Conservation (phyloP, 352 stramenopile species). For the Pythium aphanidermatum region DNA sequence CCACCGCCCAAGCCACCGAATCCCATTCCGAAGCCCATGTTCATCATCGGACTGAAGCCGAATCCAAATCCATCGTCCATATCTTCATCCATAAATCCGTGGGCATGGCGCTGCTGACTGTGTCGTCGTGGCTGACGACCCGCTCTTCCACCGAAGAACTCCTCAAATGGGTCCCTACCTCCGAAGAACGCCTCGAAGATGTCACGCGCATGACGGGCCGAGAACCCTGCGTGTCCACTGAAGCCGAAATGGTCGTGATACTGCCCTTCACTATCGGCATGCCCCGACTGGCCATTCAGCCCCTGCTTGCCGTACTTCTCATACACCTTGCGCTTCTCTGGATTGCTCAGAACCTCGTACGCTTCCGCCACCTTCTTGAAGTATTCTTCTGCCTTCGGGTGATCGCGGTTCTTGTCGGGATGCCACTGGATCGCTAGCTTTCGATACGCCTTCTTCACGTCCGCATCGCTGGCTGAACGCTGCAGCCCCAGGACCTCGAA, state of each 20-base stretch:
- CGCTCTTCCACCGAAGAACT: conserved; percentile 33
- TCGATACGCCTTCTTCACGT: conserved; percentile 65
- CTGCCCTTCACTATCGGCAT: neutral
- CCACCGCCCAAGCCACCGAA: conserved; percentile 11
- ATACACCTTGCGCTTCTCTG: conserved; percentile 49
- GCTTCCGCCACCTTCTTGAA: conserved; percentile 89
- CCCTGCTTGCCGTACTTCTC: conserved; percentile 39
- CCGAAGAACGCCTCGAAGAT: conserved; percentile 76
- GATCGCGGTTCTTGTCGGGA: conserved; percentile 89
- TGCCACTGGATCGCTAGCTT: conserved; percentile 87
- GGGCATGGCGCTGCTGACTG: conserved; percentile 6
- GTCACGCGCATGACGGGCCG: conserved; percentile 46
- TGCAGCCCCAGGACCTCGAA: conserved; percentile 53
- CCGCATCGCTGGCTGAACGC: conserved; percentile 29
- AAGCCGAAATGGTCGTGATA: conserved; percentile 27
- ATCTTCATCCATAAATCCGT: conserved; percentile 17
- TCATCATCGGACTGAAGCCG: conserved; percentile 26
- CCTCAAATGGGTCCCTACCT: conserved; percentile 47
- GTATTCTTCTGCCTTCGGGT: conserved; percentile 75
- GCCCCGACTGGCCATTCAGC: conserved; percentile 3
- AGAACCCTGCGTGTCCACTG: conserved; percentile 25
- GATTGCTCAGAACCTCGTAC: conserved; percentile 86
- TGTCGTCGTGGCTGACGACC: neutral
- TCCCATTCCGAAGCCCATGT: conserved; percentile 19
- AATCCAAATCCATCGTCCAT: conserved; percentile 26